These are phyloP conservation scores for Tetrapisispora nanseiensis DNA, from an alignment of 805 yeast species.

Conservation along the genomic window DNA sequence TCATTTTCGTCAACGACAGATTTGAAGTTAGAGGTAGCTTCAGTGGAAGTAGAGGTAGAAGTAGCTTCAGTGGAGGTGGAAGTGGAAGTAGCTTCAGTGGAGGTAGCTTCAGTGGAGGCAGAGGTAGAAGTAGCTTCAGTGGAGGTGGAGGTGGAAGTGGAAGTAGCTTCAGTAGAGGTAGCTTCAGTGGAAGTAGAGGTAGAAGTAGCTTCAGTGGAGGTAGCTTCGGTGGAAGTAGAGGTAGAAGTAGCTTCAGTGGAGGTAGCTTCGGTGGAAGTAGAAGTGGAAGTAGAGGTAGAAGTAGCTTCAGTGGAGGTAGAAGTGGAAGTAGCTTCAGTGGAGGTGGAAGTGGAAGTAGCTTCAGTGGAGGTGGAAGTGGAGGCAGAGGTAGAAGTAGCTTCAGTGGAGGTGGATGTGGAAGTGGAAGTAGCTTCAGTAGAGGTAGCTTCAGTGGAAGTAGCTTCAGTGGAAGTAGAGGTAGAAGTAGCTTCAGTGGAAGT, in stretches of 20 bases:
- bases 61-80: neutral
- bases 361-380: neutral
- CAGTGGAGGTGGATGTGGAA: neutral
- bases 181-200: conserved; percentile 1
- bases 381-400: neutral
- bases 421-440: conserved; percentile 1
- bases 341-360: neutral
- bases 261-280: neutral
- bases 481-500: conserved; percentile 1
- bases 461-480: neutral
- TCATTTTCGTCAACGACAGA: neutral
- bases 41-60: neutral
- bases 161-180: neutral
- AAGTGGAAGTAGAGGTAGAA: neutral
- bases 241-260: neutral
- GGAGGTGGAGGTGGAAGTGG: neutral
- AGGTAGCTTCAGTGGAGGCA: neutral
- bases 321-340: neutral
- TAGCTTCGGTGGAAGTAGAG: neutral
- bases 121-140: neutral
- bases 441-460: neutral
- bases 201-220: neutral
- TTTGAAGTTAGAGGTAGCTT: neutral
- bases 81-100: neutral
- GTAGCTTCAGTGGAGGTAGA: neutral